Base-by-base conservation (phyloP, 163 green algal genomes). In the Scenedesmus sp. region DNA sequence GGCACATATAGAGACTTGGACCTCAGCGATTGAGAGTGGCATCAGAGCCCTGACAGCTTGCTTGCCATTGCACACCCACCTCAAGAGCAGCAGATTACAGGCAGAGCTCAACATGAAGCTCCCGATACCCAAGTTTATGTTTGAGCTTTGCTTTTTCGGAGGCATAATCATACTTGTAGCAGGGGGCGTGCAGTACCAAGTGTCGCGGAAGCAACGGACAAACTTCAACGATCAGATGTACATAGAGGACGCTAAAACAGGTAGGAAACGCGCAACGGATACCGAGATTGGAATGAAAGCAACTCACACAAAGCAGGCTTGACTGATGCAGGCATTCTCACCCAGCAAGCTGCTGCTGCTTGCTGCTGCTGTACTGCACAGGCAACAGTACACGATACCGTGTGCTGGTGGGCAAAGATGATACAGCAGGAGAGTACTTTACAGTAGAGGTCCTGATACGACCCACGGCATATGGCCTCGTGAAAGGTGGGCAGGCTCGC, bases 341-440 rank as follows among this genome's bases (percentile, higher is more conserved):
- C 46, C 76, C 76, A 84, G 3, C 34, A n/a, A 59, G 76, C 76
- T 59, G 34, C 26, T 82, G n/a, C 84, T 79, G 84, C 26, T 81
- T 62, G 59, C 52, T 34, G n/a, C 16, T 62, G 23, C 26, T 57
- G 15, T 52, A 66, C 6, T 82, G 46, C 67, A n/a, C 88, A 92
- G 88, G 88, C 64, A 92, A 92, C 66, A 88, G 88, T 64, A 92
- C 88, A 60, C 46, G 88, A 18, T 92, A 92, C 66, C 67, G 82
- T 13, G 88, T 92, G 34, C 20, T 92, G 18, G 64, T 64, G 1
- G 88, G 88, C 82, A 88, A 88, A 18, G 70, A 92, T 55, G 81
- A 92, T 73, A 92, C 88, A 74, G 88, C 88, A 76, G 88, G 81
- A 15, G 88, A 92, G 3, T 92, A 83, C 54, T 88, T 92, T n/a